Evolutionary conservation across 352 stramenopile species (phyloP), one percentile per base, ranked within the genome.

Genomic region (Globisporangium orthogonon): DNA sequence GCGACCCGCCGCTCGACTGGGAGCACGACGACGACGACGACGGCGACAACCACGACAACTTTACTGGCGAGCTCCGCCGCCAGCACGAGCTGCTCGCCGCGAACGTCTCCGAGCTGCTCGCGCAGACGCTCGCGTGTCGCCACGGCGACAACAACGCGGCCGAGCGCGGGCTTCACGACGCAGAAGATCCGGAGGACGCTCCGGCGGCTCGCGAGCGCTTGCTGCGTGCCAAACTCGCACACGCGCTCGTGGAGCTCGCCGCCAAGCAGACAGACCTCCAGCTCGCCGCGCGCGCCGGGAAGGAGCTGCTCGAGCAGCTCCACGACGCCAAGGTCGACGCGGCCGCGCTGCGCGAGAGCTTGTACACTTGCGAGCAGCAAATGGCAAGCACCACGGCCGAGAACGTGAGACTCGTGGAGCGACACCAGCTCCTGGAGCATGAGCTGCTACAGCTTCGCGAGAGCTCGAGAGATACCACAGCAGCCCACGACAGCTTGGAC

Each of bases 201-300:
- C 6, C 33, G 15, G 28, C 17, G 33, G 23, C 46, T 15, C 61
- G 59, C 47, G 75, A 83, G 43, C 30, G 45, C 29, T n/a, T 70
- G 33, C 58, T 87, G 15, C 62, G 71, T 28, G 48, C 62, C 17
- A 72, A 67, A 30, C 60, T 87, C 39, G 68, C 72, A 13, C 60
- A 59, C 23, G 56, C 67, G n/a, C 50, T 85, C 10, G 14, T 79
- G 37, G 73, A 86, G 35, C 70, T 86, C 17, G 64, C 75, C 1
- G 37, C 48, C 0, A 76, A 79, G 53, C 70, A 76, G 33, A 64
- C 73, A 9, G 81, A 77, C 23, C 54, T 84, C 6, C 70, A 62
- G 10, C 55, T 86, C 46, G 78, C 78, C 30, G 78, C 78, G 2
- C 70, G 61, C 18, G 75, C 75, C 11, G 78, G 78, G 17, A 85